phyloP scores from a whole-genome alignment of 1,139 yeast genomes.

The Saccharomyces hybrid region DNA sequence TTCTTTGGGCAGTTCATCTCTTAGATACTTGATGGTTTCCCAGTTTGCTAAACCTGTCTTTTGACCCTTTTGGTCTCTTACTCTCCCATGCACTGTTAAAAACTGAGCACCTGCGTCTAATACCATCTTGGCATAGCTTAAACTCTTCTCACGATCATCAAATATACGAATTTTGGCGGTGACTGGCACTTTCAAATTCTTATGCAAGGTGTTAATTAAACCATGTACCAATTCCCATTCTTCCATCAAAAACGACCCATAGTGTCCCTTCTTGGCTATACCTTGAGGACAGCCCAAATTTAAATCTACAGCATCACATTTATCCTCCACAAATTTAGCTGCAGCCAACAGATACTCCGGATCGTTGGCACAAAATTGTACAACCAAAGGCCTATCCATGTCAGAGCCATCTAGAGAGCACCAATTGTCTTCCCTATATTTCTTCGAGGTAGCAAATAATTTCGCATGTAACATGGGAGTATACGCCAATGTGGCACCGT shows the following conservation, averaged over 20 bases:
- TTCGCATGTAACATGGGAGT: slow-evolving; percentile 97
- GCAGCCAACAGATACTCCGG: slow-evolving; percentile 78
- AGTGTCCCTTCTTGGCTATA: slow-evolving; percentile 87
- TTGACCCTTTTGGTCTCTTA: slow-evolving; percentile 97
- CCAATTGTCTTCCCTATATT: slow-evolving; percentile 75
- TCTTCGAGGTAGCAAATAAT: slow-evolving; percentile 74
- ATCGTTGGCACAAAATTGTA: slow-evolving; percentile 94
- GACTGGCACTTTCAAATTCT: slow-evolving; percentile 71
- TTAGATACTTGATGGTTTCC: slow-evolving; percentile 63
- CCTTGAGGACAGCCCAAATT: slow-evolving; percentile 98
- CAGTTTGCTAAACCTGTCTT: slow-evolving; percentile 93
- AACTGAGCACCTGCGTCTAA: slow-evolving; percentile 92
- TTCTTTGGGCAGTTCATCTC: slow-evolving; percentile 72
- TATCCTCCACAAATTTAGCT: slow-evolving; percentile 67
- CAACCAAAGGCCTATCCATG: slow-evolving; percentile 73
- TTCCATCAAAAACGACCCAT: slow-evolving; percentile 94
- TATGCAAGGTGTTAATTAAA: slow-evolving; percentile 66
- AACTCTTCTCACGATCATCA: slow-evolving; percentile 75
- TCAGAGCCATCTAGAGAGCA: slow-evolving; percentile 57
- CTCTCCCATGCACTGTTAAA: slow-evolving; percentile 88
- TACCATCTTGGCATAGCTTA: slow-evolving; percentile 87
- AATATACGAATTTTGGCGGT: slow-evolving; percentile 93
- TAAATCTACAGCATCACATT: slow-evolving; percentile 92
- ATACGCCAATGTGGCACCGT: slow-evolving; percentile 91
- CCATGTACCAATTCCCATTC: slow-evolving; percentile 82